A percentile compares a stretch with the other conserved stretches of the same genome.
These are phyloP conservation scores for Pistacia atlantica DNA, from an alignment of 345 rosid genomes.

Conservation along the genomic window DNA sequence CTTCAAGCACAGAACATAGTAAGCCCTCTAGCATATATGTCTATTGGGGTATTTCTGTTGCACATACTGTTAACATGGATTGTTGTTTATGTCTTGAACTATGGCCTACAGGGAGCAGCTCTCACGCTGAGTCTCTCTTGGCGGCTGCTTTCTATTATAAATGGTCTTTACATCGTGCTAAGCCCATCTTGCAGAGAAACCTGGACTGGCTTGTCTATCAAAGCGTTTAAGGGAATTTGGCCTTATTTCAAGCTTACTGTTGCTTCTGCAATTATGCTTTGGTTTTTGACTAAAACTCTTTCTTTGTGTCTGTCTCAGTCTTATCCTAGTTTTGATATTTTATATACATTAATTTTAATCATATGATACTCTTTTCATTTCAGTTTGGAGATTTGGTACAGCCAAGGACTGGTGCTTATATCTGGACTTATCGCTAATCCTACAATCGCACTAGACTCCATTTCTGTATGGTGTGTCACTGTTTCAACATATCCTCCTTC, in stretches of 20 bases:
- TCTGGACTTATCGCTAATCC: slow-evolving; percentile 54
- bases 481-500: too few relatives aligned
- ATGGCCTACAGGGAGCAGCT: slow-evolving; percentile 70
- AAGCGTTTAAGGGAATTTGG: slow-evolving; percentile 78
- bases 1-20: slow-evolving; percentile 96
- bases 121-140: slow-evolving; percentile 71
- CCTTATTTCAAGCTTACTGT: slow-evolving; percentile 83
- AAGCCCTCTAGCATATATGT: slow-evolving; percentile 79
- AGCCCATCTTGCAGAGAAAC: slow-evolving; percentile 78
- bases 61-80: slow-evolving; percentile 69
- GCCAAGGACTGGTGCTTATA: not conserved
- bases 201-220: slow-evolving; percentile 72
- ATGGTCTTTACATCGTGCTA: slow-evolving; percentile 53
- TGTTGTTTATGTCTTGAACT: slow-evolving; percentile 45
- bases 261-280: slow-evolving; percentile 86
- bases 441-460: slow-evolving; percentile 67
- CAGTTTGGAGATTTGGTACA: slow-evolving; percentile 97
- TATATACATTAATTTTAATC: not conserved
- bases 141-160: slow-evolving; percentile 59
- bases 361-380: slow-evolving; percentile 7
- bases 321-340: not conserved
- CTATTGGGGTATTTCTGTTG: slow-evolving; percentile 61
- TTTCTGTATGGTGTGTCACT: slow-evolving; percentile 70
- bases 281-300: slow-evolving; percentile 40
- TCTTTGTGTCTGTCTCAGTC: not conserved